phyloP scores from a whole-genome alignment of 179 eudicot species.

The Patellifolia procumbens region DNA sequence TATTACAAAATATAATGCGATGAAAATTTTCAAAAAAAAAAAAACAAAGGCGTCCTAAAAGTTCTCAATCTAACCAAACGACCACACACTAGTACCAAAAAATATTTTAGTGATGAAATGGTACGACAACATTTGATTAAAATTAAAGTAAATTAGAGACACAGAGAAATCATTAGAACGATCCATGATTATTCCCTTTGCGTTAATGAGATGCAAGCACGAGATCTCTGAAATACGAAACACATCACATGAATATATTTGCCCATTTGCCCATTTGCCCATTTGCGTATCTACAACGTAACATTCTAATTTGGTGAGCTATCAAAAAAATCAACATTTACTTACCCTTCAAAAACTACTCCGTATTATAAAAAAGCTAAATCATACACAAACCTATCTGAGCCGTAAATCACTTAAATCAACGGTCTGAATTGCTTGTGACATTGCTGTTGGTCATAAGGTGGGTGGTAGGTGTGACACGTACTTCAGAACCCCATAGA shows the following conservation, averaged over 20 bases:
- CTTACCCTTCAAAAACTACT: too few species aligned
- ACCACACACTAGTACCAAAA: too few species aligned
- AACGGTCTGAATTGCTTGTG: not conserved
- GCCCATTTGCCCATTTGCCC: not conserved
- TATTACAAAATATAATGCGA: too few species aligned
- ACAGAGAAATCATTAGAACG: not conserved
- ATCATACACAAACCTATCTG: too few species aligned
- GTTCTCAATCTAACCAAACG: too few species aligned
- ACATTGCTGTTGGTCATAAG: conserved; percentile 12
- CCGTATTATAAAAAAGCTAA: not conserved
- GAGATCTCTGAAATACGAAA: not conserved
- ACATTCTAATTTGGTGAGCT: conserved; percentile 13
- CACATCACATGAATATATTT: not conserved
- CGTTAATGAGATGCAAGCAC: not conserved
- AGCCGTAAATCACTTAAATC: not conserved
- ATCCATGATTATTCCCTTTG: not conserved
- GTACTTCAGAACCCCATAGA: not conserved
- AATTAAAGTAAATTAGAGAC: not conserved
- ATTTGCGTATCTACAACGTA: not conserved
- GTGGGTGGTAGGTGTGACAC: conserved; percentile 18
- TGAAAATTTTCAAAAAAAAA: too few species aligned
- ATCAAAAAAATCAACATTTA: conserved; percentile 5
- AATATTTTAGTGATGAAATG: not conserved
- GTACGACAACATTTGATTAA: too few species aligned
- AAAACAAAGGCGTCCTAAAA: too few species aligned